Evolutionary conservation across 352 stramenopile species (phyloP).

Genomic region (Phytophthora pistaciae): DNA sequence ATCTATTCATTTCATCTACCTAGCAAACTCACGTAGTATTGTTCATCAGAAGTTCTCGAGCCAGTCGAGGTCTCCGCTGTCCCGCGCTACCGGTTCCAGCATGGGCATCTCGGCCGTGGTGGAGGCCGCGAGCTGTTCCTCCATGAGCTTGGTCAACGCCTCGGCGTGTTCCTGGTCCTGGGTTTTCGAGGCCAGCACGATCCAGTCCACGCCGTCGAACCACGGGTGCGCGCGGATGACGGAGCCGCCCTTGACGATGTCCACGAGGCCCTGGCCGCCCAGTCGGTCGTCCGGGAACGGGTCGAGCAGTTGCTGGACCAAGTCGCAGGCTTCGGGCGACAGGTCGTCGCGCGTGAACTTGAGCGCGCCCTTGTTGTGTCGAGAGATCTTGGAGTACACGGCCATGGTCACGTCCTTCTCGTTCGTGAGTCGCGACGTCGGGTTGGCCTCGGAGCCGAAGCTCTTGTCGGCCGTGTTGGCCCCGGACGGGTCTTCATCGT

Average conservation of each 20-base stretch:
- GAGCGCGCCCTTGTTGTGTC: conserved; percentile 71
- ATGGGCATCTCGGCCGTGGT: conserved; percentile 54
- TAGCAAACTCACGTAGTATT: conserved; percentile 7
- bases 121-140: conserved; percentile 55
- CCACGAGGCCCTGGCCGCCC: conserved; percentile 76
- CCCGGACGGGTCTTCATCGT: conserved; percentile 5
- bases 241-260: conserved; percentile 82
- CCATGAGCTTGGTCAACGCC: conserved; percentile 62
- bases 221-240: conserved; percentile 84
- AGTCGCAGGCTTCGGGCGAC: conserved; percentile 59
- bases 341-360: conserved; percentile 64
- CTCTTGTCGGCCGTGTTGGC: conserved; percentile 52
- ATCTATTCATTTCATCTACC: conserved; percentile 12
- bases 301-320: conserved; percentile 78
- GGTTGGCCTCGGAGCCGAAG: conserved; percentile 41
- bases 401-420: conserved; percentile 89
- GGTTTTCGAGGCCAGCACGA: conserved; percentile 80
- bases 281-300: conserved; percentile 74
- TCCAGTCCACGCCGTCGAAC: conserved; percentile 84
- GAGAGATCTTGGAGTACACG: conserved; percentile 89
- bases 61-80: conserved; percentile 72
- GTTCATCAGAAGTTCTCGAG: conserved; percentile 80
- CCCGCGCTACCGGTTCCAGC: conserved; percentile 58
- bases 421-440: conserved; percentile 38
- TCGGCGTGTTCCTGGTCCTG: conserved; percentile 53